Evolutionary conservation across 495 filamentous ascomycete genomes (phyloP).

Genomic region (Daldinia caldariorum): DNA sequence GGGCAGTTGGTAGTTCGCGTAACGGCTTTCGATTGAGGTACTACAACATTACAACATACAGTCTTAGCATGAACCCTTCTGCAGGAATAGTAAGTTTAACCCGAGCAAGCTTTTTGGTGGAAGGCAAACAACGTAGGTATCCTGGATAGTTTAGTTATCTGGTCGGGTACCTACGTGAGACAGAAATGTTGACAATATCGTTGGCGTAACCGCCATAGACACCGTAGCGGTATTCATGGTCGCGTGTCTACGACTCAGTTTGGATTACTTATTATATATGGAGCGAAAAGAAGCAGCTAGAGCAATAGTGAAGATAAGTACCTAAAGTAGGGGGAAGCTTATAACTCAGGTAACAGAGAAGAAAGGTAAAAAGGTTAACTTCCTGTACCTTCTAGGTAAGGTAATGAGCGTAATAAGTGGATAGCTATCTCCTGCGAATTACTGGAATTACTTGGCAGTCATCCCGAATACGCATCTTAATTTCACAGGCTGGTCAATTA

Average conservation of each 20-base stretch:
- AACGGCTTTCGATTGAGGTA: conserved; percentile 82
- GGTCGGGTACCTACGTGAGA: conserved; percentile 72
- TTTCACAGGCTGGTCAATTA: conserved; percentile 28
- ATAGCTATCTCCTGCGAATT: conserved; percentile 12
- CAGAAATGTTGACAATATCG: conserved; percentile 79
- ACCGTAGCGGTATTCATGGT: conserved; percentile 77
- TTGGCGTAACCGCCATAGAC: conserved; percentile 77
- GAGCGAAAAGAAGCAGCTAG: conserved; percentile 18
- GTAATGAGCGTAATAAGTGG: conserved; percentile 23
- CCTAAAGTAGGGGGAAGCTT: neutral
- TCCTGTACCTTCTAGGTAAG: too few species aligned
- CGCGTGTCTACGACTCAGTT: neutral
- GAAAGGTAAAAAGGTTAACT: neutral
- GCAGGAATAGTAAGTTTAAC: conserved; percentile 63
- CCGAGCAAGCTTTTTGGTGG: conserved; percentile 71
- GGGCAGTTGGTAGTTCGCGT: conserved; percentile 79
- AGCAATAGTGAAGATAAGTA: neutral
- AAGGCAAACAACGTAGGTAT: conserved; percentile 68
- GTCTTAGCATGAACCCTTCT: conserved; percentile 32
- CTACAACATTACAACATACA: conserved; percentile 53
- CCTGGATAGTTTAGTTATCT: conserved; percentile 47
- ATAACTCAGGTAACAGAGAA: conserved; percentile 11
- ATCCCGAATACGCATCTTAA: conserved; percentile 14
- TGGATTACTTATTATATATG: neutral
- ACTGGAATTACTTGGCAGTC: conserved; percentile 1